Conservation (phyloP, 2,329 filamentous ascomycete genomes). For the Chaetothyriales sp. region DNA sequence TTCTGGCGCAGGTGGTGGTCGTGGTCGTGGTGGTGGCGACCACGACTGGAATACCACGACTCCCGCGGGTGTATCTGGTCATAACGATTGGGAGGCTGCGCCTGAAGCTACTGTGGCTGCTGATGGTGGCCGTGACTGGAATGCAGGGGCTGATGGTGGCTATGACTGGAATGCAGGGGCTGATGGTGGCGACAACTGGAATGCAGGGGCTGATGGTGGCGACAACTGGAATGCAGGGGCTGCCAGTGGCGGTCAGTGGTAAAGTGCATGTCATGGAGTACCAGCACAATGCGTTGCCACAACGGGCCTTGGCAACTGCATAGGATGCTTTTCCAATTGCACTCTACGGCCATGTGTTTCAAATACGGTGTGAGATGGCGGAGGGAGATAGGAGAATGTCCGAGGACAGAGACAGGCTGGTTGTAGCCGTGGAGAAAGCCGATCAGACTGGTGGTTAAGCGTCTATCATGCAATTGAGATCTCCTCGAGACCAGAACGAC, state of each 20-base stretch:
- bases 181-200: no score
- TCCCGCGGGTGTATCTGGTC: slow-evolving; percentile 16
- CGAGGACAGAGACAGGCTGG: neutral
- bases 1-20: slow-evolving; percentile 6
- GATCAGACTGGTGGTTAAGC: neutral
- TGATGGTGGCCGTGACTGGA: neutral
- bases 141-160: neutral
- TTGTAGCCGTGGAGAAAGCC: neutral
- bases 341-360: neutral
- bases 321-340: neutral
- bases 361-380: neutral
- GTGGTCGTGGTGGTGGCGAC: slow-evolving; percentile 4
- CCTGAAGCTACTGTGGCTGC: slow-evolving; percentile 5
- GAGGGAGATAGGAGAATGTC: neutral
- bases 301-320: neutral
- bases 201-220: no score
- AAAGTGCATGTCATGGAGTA: neutral
- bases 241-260: neutral
- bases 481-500: neutral
- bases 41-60: slow-evolving; percentile 8
- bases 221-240: no score
- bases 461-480: neutral
- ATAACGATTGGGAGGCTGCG: slow-evolving; percentile 12
- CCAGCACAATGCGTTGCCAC: neutral
- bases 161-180: neutral